Conservation (phyloP, 2,329 filamentous ascomycete species). For the Apiospora saccharicola region DNA sequence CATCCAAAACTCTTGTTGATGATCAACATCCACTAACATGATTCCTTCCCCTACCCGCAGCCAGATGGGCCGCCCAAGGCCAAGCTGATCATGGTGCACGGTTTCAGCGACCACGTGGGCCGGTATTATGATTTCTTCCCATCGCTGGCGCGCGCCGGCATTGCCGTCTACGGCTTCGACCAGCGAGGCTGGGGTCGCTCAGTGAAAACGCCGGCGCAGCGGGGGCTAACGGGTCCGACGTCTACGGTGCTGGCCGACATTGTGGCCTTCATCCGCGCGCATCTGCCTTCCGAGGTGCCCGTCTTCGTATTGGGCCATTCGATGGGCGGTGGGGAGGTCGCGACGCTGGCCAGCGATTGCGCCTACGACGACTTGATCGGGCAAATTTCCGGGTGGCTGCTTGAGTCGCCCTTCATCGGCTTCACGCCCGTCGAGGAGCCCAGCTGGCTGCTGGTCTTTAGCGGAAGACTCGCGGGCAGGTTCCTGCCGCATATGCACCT, state of each 20-base stretch:
- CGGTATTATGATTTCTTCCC: slow-evolving; percentile 80
- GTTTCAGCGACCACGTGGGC: slow-evolving; percentile 86
- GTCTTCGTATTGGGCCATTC: slow-evolving; percentile 89
- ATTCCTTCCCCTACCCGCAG: slow-evolving; percentile 43
- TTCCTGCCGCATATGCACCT: slow-evolving; percentile 74
- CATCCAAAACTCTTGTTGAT: background rate
- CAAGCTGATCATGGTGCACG: slow-evolving; percentile 83
- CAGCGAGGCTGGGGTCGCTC: slow-evolving; percentile 89
- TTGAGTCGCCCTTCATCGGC: slow-evolving; percentile 81
- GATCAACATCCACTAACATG: slow-evolving; percentile 22
- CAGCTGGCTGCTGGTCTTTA: slow-evolving; percentile 64
- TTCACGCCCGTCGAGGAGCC: slow-evolving; percentile 73
- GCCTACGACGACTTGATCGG: slow-evolving; percentile 61
- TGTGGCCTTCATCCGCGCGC: slow-evolving; percentile 72
- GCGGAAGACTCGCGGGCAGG: slow-evolving; percentile 72
- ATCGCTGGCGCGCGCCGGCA: slow-evolving; percentile 71
- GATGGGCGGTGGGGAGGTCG: slow-evolving; percentile 84
- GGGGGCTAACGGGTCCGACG: slow-evolving; percentile 79
- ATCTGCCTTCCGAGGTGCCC: slow-evolving; percentile 61
- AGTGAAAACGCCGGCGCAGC: slow-evolving; percentile 66
- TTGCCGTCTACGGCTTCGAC: slow-evolving; percentile 81
- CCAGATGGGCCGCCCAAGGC: slow-evolving; percentile 67
- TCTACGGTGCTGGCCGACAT: slow-evolving; percentile 78
- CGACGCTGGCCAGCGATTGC: slow-evolving; percentile 64
- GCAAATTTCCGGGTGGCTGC: slow-evolving; percentile 74